Conservation (phyloP, 2,329 filamentous ascomycete genomes). For the Fusarium chlamydosporum region DNA sequence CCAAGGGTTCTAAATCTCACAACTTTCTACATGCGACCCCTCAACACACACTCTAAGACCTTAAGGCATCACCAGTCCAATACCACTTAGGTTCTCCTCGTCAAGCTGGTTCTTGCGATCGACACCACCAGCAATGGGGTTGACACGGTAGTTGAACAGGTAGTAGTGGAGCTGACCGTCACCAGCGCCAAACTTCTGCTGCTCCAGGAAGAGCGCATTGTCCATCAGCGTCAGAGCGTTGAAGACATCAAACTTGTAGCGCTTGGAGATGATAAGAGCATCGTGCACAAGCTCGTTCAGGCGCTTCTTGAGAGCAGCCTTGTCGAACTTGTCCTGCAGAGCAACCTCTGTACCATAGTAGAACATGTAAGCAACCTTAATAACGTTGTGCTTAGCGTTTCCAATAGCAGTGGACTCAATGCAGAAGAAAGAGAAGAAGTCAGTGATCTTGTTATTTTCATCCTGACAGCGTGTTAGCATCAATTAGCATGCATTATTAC, state of each 20-base stretch:
- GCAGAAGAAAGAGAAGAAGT: conserved; percentile 97
- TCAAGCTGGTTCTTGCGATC: conserved; percentile 84
- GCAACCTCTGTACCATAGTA: conserved; percentile 93
- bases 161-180: conserved; percentile 98
- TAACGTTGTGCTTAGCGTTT: conserved; percentile 79
- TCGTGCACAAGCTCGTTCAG: conserved; percentile 87
- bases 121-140: conserved; percentile 87
- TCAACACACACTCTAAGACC: conserved; percentile 38
- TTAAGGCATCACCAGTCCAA: conserved; percentile 84
- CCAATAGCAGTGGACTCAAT: conserved; percentile 94
- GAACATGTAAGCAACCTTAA: conserved; percentile 94
- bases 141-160: conserved; percentile 94
- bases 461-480: conserved; percentile 54
- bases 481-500: too few species aligned
- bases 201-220: conserved; percentile 91
- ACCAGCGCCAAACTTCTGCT: conserved; percentile 94
- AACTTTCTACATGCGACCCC: not conserved
- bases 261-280: conserved; percentile 88
- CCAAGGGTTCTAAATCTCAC: conserved; percentile 2
- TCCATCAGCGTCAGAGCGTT: conserved; percentile 95
- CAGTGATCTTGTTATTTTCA: conserved; percentile 84
- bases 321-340: conserved; percentile 70
- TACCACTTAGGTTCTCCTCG: conserved; percentile 82
- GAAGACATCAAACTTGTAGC: conserved; percentile 90
- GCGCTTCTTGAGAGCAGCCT: conserved; percentile 77